phyloP scores from a whole-genome alignment of 305 asterid genomes.

The Fraxinus nigra region DNA sequence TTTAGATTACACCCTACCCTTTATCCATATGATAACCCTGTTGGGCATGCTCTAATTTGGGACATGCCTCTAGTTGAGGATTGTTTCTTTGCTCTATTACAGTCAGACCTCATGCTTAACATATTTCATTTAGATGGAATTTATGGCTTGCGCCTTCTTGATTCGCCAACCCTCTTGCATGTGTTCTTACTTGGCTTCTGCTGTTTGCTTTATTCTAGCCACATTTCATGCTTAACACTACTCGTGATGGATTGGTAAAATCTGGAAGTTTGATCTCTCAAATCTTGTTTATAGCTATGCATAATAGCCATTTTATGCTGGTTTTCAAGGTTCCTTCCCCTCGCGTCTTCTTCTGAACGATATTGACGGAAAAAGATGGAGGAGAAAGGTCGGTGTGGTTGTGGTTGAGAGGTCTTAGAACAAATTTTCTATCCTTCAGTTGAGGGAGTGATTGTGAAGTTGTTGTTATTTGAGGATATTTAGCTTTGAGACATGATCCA shows the following conservation, averaged over 20 bases:
- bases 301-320: background rate
- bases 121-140: background rate
- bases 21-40: background rate
- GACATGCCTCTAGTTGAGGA: background rate
- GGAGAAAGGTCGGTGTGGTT: background rate
- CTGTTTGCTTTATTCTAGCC: background rate
- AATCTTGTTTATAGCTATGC: background rate
- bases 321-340: background rate
- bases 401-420: background rate
- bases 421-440: background rate
- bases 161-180: constrained; percentile 5
- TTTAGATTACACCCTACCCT: background rate
- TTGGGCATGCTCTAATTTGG: constrained; percentile 3
- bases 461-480: background rate
- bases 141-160: background rate
- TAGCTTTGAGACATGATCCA: background rate
- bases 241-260: background rate
- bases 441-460: constrained; percentile 7
- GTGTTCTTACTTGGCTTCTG: constrained; percentile 5
- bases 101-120: background rate
- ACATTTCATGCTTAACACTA: background rate
- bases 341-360: background rate
- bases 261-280: background rate
- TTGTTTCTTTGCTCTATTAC: background rate
- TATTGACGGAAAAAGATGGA: background rate